Conservation (phyloP, 176 grass and related monocot genomes). For the Cenchrus americanus region DNA sequence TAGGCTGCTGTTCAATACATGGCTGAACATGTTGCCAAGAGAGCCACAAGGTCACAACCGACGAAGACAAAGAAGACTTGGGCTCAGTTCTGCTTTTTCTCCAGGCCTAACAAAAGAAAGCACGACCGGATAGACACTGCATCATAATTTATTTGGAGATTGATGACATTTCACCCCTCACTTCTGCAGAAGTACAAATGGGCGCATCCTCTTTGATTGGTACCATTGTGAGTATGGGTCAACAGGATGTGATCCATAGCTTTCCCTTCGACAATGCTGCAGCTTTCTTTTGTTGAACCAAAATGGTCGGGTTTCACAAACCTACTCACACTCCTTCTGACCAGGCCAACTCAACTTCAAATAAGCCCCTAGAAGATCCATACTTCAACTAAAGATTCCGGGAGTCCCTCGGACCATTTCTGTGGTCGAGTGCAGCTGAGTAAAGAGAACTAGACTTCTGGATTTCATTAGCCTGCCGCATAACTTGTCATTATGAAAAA, state of each 20-base stretch:
- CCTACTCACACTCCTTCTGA: background rate
- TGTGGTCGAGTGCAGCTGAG: background rate
- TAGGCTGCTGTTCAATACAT: conserved; percentile 94
- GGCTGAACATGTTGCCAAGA: conserved; percentile 66
- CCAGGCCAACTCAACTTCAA: background rate
- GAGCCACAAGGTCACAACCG: conserved; percentile 57
- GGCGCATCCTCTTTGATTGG: background rate
- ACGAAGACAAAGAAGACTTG: conserved; percentile 76
- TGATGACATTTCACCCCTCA: conserved; percentile 6
- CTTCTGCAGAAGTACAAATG: background rate
- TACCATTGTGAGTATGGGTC: background rate
- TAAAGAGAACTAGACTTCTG: conserved; percentile 13
- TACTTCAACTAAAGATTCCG: conserved; percentile 14
- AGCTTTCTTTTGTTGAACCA: conserved; percentile 20
- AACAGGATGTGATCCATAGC: conserved; percentile 26
- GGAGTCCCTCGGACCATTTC: conserved; percentile 3
- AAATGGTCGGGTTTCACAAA: conserved; percentile 26
- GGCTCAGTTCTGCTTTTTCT: conserved; percentile 82
- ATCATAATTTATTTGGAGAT: conserved; percentile 47
- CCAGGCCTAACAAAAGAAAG: conserved; percentile 96
- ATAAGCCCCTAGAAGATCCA: conserved; percentile 6
- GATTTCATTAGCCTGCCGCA: background rate
- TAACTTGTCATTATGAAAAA: conserved; percentile 11
- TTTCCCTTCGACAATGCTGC: conserved; percentile 9
- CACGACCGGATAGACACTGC: conserved; percentile 64